These are phyloP conservation scores for Penicillium paradoxum DNA, from an alignment of 495 filamentous ascomycete genomes.

Conservation along the genomic window DNA sequence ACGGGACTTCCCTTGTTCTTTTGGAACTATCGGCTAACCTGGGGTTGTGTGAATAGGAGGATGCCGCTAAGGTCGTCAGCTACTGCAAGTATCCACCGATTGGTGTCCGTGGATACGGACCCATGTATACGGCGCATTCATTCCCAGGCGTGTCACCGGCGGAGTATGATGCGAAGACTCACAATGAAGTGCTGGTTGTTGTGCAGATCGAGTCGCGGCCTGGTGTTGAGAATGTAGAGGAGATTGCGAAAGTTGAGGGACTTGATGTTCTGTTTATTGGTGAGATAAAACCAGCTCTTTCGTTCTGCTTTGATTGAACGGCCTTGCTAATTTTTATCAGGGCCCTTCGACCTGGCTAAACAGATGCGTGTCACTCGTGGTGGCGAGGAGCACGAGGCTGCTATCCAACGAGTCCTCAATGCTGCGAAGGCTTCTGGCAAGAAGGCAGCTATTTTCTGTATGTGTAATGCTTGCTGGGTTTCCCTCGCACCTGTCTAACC, in stretches of 20 bases:
- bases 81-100: slow-evolving; percentile 63
- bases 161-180: slow-evolving; percentile 33
- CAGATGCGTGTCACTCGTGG: slow-evolving; percentile 34
- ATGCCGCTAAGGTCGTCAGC: slow-evolving; percentile 55
- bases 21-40: too few species aligned
- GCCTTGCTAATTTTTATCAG: slow-evolving; percentile 5
- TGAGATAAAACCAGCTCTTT: slow-evolving; percentile 1
- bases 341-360: slow-evolving; percentile 55
- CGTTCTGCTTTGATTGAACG: neutral
- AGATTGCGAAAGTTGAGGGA: slow-evolving; percentile 44
- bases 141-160: slow-evolving; percentile 38
- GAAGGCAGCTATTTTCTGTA: slow-evolving; percentile 73
- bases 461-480: neutral
- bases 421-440: slow-evolving; percentile 65
- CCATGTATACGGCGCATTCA: slow-evolving; percentile 48
- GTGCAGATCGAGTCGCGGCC: slow-evolving; percentile 47
- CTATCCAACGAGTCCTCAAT: slow-evolving; percentile 58
- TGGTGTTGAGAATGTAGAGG: slow-evolving; percentile 45
- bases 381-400: slow-evolving; percentile 47
- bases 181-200: slow-evolving; percentile 33
- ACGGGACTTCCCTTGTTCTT: too few species aligned
- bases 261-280: slow-evolving; percentile 42
- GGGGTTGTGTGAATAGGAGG: slow-evolving; percentile 42
- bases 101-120: slow-evolving; percentile 61
- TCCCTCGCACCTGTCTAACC: neutral